A percentile compares a stretch with the other conserved stretches of the same genome.
Conservation (phyloP, 1,139 yeast genomes). For the Arxiozyma telluris region DNA sequence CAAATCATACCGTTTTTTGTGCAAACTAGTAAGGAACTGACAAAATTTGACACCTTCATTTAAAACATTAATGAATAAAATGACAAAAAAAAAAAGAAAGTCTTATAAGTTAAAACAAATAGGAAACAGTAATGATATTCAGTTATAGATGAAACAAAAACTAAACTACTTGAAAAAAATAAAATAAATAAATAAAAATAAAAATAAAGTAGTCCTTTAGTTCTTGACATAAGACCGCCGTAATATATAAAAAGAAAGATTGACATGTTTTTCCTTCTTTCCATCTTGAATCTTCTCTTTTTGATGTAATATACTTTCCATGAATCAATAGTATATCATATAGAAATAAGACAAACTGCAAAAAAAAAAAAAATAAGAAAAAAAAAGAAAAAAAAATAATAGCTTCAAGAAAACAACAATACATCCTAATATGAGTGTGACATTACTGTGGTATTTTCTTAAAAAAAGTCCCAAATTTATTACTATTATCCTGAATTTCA, state of each 20-base stretch:
- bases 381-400: not conserved
- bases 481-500: constrained; percentile 20
- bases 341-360: too few relatives aligned
- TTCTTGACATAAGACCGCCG: not conserved
- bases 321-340: not conserved
- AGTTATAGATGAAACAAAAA: not conserved
- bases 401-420: not conserved
- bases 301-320: not conserved
- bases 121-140: not conserved
- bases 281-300: not conserved
- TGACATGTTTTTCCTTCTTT: too few relatives aligned
- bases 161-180: too few relatives aligned
- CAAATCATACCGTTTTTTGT: not conserved
- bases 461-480: constrained; percentile 26
- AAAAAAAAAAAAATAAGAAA: not conserved
- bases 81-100: too few relatives aligned
- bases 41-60: not conserved
- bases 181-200: too few relatives aligned
- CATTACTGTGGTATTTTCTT: constrained; percentile 16
- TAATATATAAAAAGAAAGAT: not conserved
- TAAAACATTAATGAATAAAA: not conserved
- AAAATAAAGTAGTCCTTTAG: too few relatives aligned
- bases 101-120: not conserved
- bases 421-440: not conserved
- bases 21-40: not conserved